Evolutionary conservation across 1,284 basidiomycete genomes (phyloP), one percentile per base, ranked within the genome.

Genomic region (Microbotryum saponariae): DNA sequence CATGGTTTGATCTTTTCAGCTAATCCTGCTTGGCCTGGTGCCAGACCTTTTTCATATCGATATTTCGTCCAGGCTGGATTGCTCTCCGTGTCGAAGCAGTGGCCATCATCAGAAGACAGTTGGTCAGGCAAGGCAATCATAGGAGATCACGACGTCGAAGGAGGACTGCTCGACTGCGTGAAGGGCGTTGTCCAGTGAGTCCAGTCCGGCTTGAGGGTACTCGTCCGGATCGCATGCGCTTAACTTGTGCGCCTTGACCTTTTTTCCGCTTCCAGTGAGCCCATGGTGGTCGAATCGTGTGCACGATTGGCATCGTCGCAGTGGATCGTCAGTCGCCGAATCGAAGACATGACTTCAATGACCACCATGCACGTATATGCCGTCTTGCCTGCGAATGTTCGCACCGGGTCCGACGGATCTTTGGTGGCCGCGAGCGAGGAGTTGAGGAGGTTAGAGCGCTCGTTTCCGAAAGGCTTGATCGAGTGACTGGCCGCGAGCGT

Each of bases 371-470:
- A 63, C 21, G 56, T 63, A 7, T 66, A 51, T 23, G 61, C 51
- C 25, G 54, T 63, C 16, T 21, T 62, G 23, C 59, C 61, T n/a
- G 33, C 46, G 20, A 49, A 44, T 21, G 44, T 45, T 14, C 37
- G 37, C 16, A 42, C 37, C 16, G 57, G 60, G 4, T 49, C 52
- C 31, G 63, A 65, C 18, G 21, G 56, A 20, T 55, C 51, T 8
- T 33, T 66, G 8, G 50, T 66, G 18, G 64, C 60, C 7, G 61
- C 64, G 8, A 62, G 51, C 18, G 64, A 66, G 44, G 64, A 66
- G 64, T 25, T 61, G 46, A 48, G 61, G 31, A 48, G 37, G 50
- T 12, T 66, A 4, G 37, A 50, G n/a, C 10, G 54, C 47, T 58
- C 61, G 25, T 65, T 60, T 59, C 51, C 31, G 18, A 27, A 31